Evolutionary conservation across 768 basidiomycete genomes (phyloP), one percentile per base, ranked within the genome.

Genomic region (Tricholoma terreum): DNA sequence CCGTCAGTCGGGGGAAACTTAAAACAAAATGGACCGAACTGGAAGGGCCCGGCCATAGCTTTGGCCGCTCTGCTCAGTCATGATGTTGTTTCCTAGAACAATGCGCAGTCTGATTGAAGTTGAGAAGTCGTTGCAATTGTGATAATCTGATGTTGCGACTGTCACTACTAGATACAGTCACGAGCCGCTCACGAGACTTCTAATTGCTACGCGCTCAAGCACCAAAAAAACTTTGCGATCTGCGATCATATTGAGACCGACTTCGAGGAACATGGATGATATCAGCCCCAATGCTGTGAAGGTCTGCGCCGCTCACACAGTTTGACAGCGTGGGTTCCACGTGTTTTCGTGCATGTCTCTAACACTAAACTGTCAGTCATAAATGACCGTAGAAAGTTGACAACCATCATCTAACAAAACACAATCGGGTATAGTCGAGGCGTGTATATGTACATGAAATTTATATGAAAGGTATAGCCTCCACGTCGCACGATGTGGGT

Each of bases 31-130:
- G 22, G 56, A 55, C 60, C 54, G 73, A 76, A 86, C 85, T 62
- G 84, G 85, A 54, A 87, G 74, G 49, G 62, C 65, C 65, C 77
- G 73, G 19, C 85, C 85, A 61, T 81, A 87, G 33, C 69, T 77
- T 57, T 74, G 74, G 5, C 64, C 68, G 24, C 49, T 50, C 12
- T 57, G 50, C 40, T 54, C 58, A 56, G 58, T 59, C 22, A 33
- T 24, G 12, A 46, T n/a, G 11, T 3, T 40, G n/a, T n/a, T n/a
- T 40, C 14, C 34, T 10, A 14, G 8, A 35, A 35, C 2, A 14
- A 35, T 35, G 34, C 34, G 34, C 34, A 35, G 34, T 35, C 12
- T 3, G 34, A 35, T 5, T 35, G 34, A 35, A 14, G 34, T 35
- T 10, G 34, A 35, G 34, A 35, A 35, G 34, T 35, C 6, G 31